Evolutionary conservation across 148 eudicot genomes (phyloP).

Genomic region (Limonium bicolor): DNA sequence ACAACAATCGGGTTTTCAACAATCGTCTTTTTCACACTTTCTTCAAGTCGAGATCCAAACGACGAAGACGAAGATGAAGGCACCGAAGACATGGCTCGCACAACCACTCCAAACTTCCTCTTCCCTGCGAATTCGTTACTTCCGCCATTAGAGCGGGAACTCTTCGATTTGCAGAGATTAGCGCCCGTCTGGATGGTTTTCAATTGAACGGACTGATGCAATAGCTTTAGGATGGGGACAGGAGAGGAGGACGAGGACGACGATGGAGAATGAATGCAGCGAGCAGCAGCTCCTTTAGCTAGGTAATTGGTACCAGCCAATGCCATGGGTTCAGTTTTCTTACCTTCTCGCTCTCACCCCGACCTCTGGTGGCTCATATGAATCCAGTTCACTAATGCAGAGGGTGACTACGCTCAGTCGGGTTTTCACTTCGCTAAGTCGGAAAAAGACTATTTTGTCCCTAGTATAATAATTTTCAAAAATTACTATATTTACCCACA

Average conservation of each 20-base stretch:
- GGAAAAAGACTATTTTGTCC: no score
- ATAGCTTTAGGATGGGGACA: neutral
- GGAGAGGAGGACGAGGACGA: neutral
- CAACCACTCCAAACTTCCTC: neutral
- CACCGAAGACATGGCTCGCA: constrained; percentile 28
- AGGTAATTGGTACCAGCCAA: constrained; percentile 2
- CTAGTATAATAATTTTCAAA: no score
- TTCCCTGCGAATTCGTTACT: neutral
- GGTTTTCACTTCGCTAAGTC: no score
- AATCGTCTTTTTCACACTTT: constrained; percentile 54
- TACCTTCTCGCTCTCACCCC: no score
- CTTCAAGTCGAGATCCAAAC: constrained; percentile 69
- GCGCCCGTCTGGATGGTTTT: neutral
- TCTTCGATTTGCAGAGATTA: constrained; percentile 1
- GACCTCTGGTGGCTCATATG: no score
- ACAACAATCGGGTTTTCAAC: constrained; percentile 77
- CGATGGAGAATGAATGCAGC: neutral
- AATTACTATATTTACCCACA: no score
- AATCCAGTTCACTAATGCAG: no score
- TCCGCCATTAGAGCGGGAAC: neutral
- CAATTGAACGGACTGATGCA: neutral
- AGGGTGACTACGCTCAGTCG: no score
- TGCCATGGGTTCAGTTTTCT: no score
- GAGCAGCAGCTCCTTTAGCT: neutral
- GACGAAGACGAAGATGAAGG: constrained; percentile 18